Conservation (phyloP, 2,329 filamentous ascomycete species). For the Capronia epimyces region DNA sequence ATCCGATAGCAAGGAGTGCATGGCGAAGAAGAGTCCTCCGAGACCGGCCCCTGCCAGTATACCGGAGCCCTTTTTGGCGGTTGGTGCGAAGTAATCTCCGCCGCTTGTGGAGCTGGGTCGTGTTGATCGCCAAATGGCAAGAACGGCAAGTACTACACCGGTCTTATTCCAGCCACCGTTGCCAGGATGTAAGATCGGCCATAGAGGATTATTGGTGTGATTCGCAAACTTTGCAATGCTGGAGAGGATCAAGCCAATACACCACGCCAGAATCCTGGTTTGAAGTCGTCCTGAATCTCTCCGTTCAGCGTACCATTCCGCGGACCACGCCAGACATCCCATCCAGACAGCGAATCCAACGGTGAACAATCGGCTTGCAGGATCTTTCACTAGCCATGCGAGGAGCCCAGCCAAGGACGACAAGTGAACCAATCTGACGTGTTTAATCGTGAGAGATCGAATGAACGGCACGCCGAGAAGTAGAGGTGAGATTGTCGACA, state of each 20-base stretch:
- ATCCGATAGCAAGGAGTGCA: conserved; percentile 91
- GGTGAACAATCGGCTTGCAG: conserved; percentile 69
- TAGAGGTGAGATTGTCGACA: conserved; percentile 75
- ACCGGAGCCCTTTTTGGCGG: conserved; percentile 60
- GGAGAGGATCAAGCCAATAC: conserved; percentile 75
- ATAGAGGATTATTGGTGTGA: conserved; percentile 92
- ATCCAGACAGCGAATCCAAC: conserved; percentile 76
- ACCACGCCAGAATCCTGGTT: conserved; percentile 72
- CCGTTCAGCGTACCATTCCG: conserved; percentile 73
- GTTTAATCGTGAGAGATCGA: conserved; percentile 61
- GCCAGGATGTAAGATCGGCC: conserved; percentile 82
- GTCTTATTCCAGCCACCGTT: conserved; percentile 92
- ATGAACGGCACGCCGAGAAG: conserved; percentile 67
- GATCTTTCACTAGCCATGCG: conserved; percentile 69
- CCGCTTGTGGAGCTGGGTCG: conserved; percentile 54
- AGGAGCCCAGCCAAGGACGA: conserved; percentile 71
- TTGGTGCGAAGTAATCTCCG: conserved; percentile 47
- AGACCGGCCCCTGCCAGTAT: conserved; percentile 70
- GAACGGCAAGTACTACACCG: conserved; percentile 67
- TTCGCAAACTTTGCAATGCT: conserved; percentile 88
- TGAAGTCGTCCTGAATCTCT: conserved; percentile 71
- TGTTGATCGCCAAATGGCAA: conserved; percentile 72
- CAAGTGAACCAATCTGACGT: conserved; percentile 67
- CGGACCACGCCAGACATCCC: conserved; percentile 77
- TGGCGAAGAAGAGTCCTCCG: conserved; percentile 76